These are phyloP conservation scores for Russula earlei DNA, from an alignment of 768 basidiomycete genomes.

Conservation along the genomic window DNA sequence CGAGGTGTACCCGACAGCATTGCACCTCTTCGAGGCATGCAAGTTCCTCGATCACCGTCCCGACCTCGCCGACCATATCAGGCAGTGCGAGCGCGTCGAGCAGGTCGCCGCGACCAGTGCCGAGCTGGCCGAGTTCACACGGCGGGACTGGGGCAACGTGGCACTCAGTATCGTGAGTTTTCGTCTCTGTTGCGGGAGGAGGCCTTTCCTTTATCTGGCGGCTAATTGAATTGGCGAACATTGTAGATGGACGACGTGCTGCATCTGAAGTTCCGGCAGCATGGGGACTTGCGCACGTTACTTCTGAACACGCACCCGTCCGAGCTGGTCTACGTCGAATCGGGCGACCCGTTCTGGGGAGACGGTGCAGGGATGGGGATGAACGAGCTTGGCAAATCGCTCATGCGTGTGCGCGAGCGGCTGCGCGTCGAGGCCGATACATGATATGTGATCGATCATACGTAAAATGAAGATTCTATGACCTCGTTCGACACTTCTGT, in stretches of 20 bases:
- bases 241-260: constrained; percentile 60
- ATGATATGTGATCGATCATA: too few species aligned
- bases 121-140: constrained; percentile 27
- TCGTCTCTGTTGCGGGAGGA: neutral
- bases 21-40: constrained; percentile 66
- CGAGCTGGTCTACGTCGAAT: constrained; percentile 39
- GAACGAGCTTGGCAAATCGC: constrained; percentile 56
- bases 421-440: constrained; percentile 24
- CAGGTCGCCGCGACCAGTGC: constrained; percentile 32
- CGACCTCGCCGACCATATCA: constrained; percentile 47
- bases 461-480: too few species aligned
- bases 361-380: constrained; percentile 42
- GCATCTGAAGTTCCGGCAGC: constrained; percentile 60
- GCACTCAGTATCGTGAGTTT: constrained; percentile 42
- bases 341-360: constrained; percentile 56
- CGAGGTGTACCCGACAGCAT: constrained; percentile 52
- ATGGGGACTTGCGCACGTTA: constrained; percentile 43
- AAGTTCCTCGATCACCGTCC: constrained; percentile 49
- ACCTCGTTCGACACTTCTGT: too few species aligned
- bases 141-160: constrained; percentile 47
- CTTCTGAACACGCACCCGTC: constrained; percentile 46
- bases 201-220: too few species aligned
- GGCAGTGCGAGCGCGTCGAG: constrained; percentile 31
- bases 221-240: neutral
- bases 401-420: constrained; percentile 45